Conservation (phyloP, 2,329 filamentous ascomycete genomes). For the Grosmannia penicillata region DNA sequence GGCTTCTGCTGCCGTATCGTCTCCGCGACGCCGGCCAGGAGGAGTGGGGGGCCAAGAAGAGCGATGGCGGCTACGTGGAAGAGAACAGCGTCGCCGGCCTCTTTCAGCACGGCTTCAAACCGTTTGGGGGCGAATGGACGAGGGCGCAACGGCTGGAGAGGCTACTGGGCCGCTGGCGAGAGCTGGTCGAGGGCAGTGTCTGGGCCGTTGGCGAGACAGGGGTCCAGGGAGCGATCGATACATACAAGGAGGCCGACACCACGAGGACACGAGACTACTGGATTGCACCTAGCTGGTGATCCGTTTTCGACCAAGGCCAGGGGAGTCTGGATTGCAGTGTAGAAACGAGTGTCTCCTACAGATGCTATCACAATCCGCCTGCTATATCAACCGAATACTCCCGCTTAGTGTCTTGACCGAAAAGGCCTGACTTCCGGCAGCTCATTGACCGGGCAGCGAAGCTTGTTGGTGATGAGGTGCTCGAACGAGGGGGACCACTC, state of each 20-base stretch:
- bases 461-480: conserved; percentile 9
- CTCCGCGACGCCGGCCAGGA: not conserved
- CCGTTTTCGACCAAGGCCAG: not conserved
- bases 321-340: too few species aligned
- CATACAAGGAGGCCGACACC: not conserved
- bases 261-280: not conserved
- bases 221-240: not conserved
- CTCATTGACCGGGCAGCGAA: conserved; percentile 3
- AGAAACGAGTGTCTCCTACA: too few species aligned
- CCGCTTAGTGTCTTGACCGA: too few species aligned
- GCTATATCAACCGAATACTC: too few species aligned
- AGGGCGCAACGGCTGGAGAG: not conserved
- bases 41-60: not conserved
- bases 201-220: not conserved
- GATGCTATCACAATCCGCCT: too few species aligned
- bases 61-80: not conserved
- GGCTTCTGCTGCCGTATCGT: not conserved
- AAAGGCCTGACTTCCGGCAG: conserved; percentile 6
- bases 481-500: conserved; percentile 22
- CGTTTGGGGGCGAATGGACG: not conserved
- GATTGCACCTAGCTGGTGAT: not conserved
- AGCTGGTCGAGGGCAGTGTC: not conserved
- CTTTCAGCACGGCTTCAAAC: not conserved
- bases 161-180: not conserved
- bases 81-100: not conserved